Conservation (phyloP, 2,329 filamentous ascomycete genomes). For the Mollisiaceae sp. region DNA sequence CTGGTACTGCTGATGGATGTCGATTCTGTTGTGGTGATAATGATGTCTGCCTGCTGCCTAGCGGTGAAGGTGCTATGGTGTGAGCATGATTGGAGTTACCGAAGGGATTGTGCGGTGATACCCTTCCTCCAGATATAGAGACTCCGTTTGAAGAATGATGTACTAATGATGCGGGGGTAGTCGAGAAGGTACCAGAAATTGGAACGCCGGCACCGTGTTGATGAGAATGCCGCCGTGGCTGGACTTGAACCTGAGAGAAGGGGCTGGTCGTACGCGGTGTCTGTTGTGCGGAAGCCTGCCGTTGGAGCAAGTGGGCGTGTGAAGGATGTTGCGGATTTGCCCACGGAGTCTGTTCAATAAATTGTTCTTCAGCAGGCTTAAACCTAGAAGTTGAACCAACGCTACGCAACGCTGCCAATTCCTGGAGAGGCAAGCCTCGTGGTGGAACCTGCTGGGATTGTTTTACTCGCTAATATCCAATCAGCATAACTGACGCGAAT, state of each 20-base stretch:
- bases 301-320: constrained; percentile 53
- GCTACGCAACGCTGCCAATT: constrained; percentile 41
- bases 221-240: constrained; percentile 47
- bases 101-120: constrained; percentile 42
- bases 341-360: constrained; percentile 89
- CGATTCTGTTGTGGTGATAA: constrained; percentile 40
- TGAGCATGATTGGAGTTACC: constrained; percentile 37
- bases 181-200: constrained; percentile 43
- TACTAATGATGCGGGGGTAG: constrained; percentile 29
- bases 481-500: constrained; percentile 27
- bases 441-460: constrained; percentile 30
- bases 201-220: constrained; percentile 41
- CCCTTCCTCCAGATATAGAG: constrained; percentile 34
- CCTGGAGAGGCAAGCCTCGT: constrained; percentile 39
- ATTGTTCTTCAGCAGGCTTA: constrained; percentile 79
- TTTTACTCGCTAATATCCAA: constrained; percentile 36
- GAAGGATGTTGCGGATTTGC: constrained; percentile 84
- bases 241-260: constrained; percentile 40
- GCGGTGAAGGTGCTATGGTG: constrained; percentile 40
- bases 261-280: constrained; percentile 45
- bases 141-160: constrained; percentile 37
- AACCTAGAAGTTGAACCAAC: constrained; percentile 41
- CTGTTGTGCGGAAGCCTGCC: constrained; percentile 48
- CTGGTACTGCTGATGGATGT: constrained; percentile 25
- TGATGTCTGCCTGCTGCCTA: constrained; percentile 42